Conservation (phyloP, 352 stramenopile genomes). For the Pythium vanterpoolii region DNA sequence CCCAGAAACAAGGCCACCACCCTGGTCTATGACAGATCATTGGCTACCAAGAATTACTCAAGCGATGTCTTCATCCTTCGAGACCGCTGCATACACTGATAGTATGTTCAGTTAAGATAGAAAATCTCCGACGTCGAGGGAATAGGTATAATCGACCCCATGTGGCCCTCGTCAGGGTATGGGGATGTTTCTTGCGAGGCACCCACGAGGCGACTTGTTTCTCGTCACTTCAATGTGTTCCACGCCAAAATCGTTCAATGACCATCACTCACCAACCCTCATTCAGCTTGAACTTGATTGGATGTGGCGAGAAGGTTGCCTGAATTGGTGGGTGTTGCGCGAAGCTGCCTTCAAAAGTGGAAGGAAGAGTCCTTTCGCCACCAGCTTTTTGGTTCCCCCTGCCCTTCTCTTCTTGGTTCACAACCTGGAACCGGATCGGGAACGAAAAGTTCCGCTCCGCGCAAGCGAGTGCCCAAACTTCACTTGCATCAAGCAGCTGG, state of each 20-base stretch:
- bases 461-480: no score
- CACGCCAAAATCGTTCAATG: background rate
- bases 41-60: no score
- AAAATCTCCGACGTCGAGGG: background rate
- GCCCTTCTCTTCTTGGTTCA: constrained; percentile 8
- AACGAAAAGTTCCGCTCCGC: background rate
- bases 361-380: constrained; percentile 19
- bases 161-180: no score
- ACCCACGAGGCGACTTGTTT: no score
- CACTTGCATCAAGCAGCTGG: constrained; percentile 2
- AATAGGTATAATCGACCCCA: background rate
- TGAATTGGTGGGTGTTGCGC: constrained; percentile 4
- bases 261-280: constrained; percentile 3
- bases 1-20: no score
- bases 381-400: constrained; percentile 2
- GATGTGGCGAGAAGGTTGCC: constrained; percentile 14
- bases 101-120: no score
- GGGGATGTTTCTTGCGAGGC: no score
- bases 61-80: no score
- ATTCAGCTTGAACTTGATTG: background rate
- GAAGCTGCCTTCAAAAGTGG: constrained; percentile 10
- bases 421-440: background rate
- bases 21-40: no score
- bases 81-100: no score
- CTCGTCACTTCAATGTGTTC: constrained; percentile 6